Conservation (phyloP, 257 asterid species). For the Eustoma russellianum region DNA sequence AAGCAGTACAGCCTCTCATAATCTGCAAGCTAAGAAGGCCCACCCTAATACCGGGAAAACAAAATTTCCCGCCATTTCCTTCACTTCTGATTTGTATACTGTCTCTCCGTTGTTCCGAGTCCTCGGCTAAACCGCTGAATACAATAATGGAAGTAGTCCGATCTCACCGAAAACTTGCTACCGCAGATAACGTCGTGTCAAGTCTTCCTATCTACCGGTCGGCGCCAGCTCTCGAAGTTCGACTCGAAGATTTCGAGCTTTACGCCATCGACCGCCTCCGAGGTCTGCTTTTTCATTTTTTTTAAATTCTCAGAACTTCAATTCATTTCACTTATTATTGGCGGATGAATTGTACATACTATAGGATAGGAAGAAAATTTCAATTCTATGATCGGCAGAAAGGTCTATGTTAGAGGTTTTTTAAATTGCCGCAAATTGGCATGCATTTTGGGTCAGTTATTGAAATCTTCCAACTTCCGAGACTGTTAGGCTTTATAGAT, state of each 20-base stretch:
- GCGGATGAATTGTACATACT: neutral
- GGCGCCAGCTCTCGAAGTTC: constrained; percentile 79
- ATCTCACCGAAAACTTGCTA: constrained; percentile 38
- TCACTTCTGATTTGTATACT: neutral
- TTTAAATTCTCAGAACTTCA: too few relatives aligned
- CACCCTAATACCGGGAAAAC: too few relatives aligned
- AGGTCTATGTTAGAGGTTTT: neutral
- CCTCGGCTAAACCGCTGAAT: neutral
- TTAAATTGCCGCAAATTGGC: too few relatives aligned
- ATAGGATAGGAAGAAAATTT: neutral
- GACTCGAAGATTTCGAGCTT: constrained; percentile 90
- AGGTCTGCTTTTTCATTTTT: constrained; percentile 36
- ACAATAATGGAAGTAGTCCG: constrained; percentile 45
- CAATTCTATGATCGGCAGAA: too few relatives aligned
- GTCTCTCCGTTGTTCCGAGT: neutral
- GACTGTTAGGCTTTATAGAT: neutral
- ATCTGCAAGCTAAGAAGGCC: too few relatives aligned
- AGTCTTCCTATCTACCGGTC: constrained; percentile 66
- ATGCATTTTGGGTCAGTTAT: too few relatives aligned
- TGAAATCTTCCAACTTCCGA: too few relatives aligned
- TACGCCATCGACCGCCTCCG: constrained; percentile 84
- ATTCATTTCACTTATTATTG: too few relatives aligned
- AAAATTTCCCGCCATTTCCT: constrained; percentile 47
- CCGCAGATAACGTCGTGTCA: constrained; percentile 22
- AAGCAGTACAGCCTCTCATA: too few relatives aligned